Evolutionary conservation across 1,139 yeast genomes (phyloP), one percentile per base, ranked within the genome.

Genomic region (Maudiozyma humilis): DNA sequence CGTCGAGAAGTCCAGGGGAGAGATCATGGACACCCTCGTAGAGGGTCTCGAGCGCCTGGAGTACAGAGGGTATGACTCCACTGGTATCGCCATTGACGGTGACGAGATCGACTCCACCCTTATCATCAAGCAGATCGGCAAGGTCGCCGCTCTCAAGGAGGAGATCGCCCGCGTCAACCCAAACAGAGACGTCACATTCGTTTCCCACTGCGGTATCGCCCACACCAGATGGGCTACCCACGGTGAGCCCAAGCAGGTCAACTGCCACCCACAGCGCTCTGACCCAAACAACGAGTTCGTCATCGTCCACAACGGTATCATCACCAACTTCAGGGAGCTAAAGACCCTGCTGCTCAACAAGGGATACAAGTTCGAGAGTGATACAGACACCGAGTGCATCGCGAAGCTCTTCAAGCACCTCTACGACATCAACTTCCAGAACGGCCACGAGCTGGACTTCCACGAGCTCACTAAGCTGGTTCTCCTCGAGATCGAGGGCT

Each of bases 141-240:
- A 93, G 69, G 99, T 93, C 55, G 76, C 77, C 54, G 82, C 79
- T 44, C 79, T 93, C 64, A 82, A 75, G 61, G 77, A 83, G 59
- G 79, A 78, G 62, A 78, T 89, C 52, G 75, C 72, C 35, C 50
- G 60, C 15, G 71, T 72, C 44, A 67, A 78, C 45, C 73, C 78
- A 47, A 76, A 82, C 61, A 74, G 81, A 55, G 66, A 72, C 18
- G 78, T 76, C 45, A 73, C 78, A 20, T 87, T 87, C 60, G 82
- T 79, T 56, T 79, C 83, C 65, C 98, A 91, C 63, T 91, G 82
- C 48, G 98, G 95, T 63, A 91, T 93, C 65, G 97, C 98, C 34
- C 99, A 93, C 68, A 93, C 99, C 15, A 83, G 99, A 73, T 93
- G 99, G 99, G 98, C 99, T 40, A 93, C 99, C 38, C 99, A 93